phyloP scores from a whole-genome alignment of 1,284 basidiomycete species.

The Serendipita sp. region DNA sequence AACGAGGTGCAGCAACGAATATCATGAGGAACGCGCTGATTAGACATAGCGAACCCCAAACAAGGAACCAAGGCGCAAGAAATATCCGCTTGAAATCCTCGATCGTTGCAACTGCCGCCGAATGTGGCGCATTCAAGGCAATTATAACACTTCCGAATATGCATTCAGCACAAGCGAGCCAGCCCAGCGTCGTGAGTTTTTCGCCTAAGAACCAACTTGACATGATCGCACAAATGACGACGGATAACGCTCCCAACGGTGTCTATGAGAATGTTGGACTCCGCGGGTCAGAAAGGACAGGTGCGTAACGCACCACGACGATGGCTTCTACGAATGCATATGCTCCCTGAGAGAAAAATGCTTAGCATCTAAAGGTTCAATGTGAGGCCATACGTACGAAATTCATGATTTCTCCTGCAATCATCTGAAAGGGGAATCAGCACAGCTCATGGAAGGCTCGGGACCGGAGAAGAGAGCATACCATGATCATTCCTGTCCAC shows the following conservation, averaged over 20 bases:
- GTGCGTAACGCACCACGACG: conserved; percentile 48
- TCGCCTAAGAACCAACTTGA: conserved; percentile 91
- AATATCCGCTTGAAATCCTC: conserved; percentile 38
- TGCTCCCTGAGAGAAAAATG: conserved; percentile 29
- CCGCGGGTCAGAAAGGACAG: conserved; percentile 16
- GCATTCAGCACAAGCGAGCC: conserved; percentile 63
- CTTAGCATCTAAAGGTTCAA: conserved; percentile 10
- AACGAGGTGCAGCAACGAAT: conserved; percentile 71
- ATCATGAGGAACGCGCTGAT: conserved; percentile 48
- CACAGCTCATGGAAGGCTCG: background rate
- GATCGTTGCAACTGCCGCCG: conserved; percentile 35
- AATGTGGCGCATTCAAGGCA: conserved; percentile 39
- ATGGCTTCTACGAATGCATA: conserved; percentile 86
- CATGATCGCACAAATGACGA: conserved; percentile 88
- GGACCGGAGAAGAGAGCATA: conserved; percentile 25
- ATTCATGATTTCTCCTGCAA: conserved; percentile 52
- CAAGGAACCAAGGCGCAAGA: conserved; percentile 75
- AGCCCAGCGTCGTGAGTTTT: conserved; percentile 80
- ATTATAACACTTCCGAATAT: conserved; percentile 68
- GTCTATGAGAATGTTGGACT: conserved; percentile 37
- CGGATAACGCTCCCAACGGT: conserved; percentile 91
- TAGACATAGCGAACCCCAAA: conserved; percentile 57
- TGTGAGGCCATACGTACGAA: conserved; percentile 27
- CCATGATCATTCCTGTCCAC: conserved; percentile 23
- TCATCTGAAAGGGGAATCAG: conserved; percentile 17